Evolutionary conservation across 768 basidiomycete species (phyloP).

Genomic region (Tephrocybe sp.): DNA sequence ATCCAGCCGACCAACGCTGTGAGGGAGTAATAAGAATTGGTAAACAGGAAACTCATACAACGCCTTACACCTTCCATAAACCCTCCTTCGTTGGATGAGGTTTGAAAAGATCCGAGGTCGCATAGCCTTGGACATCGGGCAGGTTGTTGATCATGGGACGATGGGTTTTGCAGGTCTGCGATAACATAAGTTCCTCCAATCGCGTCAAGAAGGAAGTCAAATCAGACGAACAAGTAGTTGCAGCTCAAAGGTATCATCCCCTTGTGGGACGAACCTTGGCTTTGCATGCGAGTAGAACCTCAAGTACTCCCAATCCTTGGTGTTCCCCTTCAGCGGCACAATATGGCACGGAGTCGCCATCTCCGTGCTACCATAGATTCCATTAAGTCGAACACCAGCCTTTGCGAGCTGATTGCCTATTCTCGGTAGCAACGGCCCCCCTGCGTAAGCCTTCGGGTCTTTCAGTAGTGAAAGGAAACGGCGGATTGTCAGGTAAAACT

Average conservation of each 20-base stretch:
- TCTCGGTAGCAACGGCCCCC: conserved; percentile 29
- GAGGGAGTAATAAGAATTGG: background rate
- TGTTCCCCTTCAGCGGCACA: conserved; percentile 17
- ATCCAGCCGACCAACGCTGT: conserved; percentile 38
- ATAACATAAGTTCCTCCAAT: background rate
- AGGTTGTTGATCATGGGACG: conserved; percentile 30
- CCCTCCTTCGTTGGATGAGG: conserved; percentile 34
- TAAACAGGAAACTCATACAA: background rate
- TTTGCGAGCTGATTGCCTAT: conserved; percentile 26
- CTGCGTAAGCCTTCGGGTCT: conserved; percentile 3
- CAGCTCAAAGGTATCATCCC: conserved; percentile 34
- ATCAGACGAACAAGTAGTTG: conserved; percentile 30
- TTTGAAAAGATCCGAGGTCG: conserved; percentile 34
- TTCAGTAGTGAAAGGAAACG: too few species aligned
- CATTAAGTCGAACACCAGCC: conserved; percentile 25
- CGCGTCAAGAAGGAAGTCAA: background rate
- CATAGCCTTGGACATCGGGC: conserved; percentile 30
- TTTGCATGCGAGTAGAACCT: conserved; percentile 21
- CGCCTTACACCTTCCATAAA: conserved; percentile 32
- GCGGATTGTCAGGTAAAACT: too few species aligned
- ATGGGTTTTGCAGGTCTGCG: conserved; percentile 25
- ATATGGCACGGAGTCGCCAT: conserved; percentile 16
- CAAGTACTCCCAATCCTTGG: conserved; percentile 30
- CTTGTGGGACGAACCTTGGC: conserved; percentile 31
- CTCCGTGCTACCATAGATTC: conserved; percentile 29